phyloP scores from a whole-genome alignment of 1,139 yeast species.

The Debaryomyces fabryi region DNA sequence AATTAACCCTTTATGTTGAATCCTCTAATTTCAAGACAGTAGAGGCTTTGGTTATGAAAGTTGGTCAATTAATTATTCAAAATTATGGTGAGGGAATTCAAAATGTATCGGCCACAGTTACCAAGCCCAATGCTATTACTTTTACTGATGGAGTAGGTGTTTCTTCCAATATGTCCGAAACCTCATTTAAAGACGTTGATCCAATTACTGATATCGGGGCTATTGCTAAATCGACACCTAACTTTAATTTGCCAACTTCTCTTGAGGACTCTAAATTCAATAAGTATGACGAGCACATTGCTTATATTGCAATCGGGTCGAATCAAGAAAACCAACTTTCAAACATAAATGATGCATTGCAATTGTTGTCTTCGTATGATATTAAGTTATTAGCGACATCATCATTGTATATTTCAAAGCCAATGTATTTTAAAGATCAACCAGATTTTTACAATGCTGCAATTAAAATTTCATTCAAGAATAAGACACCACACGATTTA shows the following conservation, averaged over 20 bases:
- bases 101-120: conserved; percentile 58
- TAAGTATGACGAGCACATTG: conserved; percentile 46
- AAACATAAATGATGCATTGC: conserved; percentile 63
- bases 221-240: neutral
- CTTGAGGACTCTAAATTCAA: conserved; percentile 18
- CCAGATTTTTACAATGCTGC: conserved; percentile 85
- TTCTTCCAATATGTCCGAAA: conserved; percentile 53
- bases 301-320: conserved; percentile 86
- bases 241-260: conserved; percentile 43
- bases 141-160: conserved; percentile 93
- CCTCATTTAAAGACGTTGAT: conserved; percentile 31
- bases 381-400: conserved; percentile 65
- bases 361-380: conserved; percentile 44
- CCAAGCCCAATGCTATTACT: conserved; percentile 87
- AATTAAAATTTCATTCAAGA: conserved; percentile 54
- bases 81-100: conserved; percentile 38
- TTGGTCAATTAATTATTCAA: conserved; percentile 64
- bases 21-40: conserved; percentile 83
- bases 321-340: conserved; percentile 73
- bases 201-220: conserved; percentile 21
- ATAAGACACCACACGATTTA: conserved; percentile 63
- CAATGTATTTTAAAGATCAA: conserved; percentile 89
- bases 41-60: conserved; percentile 81
- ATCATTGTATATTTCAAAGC: conserved; percentile 81
- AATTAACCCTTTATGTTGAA: conserved; percentile 63